A percentile compares a stretch with the other conserved stretches of the same genome.
These are phyloP conservation scores for Colletotrichum filicis DNA, from an alignment of 2,329 filamentous ascomycete genomes.

Conservation along the genomic window DNA sequence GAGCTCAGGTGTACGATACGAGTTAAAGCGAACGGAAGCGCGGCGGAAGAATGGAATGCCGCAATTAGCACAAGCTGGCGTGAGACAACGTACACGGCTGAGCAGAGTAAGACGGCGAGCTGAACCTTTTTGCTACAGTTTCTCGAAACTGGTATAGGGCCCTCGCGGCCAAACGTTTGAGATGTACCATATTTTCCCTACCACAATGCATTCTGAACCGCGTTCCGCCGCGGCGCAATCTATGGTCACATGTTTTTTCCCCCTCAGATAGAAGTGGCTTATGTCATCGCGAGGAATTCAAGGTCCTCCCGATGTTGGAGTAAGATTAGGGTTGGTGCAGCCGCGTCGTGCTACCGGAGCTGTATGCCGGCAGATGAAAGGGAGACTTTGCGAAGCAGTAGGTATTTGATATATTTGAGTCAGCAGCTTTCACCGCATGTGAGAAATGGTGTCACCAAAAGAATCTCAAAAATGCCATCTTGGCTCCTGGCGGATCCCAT, in stretches of 20 bases:
- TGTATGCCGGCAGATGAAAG: constrained; percentile 17
- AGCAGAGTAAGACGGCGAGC: not conserved
- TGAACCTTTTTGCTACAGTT: not conserved
- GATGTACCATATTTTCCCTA: not conserved
- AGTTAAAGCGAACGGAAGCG: not conserved
- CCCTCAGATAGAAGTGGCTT: constrained; percentile 1
- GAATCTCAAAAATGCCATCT: not conserved
- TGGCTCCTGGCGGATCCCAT: not conserved
- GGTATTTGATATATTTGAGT: constrained; percentile 3
- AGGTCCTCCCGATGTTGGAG: constrained; percentile 19
- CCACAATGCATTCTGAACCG: not conserved
- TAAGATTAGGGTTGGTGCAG: constrained; percentile 6
- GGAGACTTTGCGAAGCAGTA: constrained; percentile 13
- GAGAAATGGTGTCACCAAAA: not conserved
- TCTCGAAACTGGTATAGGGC: not conserved
- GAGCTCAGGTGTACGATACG: not conserved
- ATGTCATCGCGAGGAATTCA: constrained; percentile 11
- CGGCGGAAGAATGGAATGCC: not conserved
- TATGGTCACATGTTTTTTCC: constrained; percentile 9
- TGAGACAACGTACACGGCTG: not conserved
- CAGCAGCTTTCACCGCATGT: not conserved
- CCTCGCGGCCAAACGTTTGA: not conserved
- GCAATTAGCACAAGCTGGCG: not conserved
- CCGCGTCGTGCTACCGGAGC: constrained; percentile 10
- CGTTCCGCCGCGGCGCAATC: not conserved